These are phyloP conservation scores for Calcarisporium arbuscula DNA, from an alignment of 2,329 filamentous ascomycete genomes.

Conservation along the genomic window DNA sequence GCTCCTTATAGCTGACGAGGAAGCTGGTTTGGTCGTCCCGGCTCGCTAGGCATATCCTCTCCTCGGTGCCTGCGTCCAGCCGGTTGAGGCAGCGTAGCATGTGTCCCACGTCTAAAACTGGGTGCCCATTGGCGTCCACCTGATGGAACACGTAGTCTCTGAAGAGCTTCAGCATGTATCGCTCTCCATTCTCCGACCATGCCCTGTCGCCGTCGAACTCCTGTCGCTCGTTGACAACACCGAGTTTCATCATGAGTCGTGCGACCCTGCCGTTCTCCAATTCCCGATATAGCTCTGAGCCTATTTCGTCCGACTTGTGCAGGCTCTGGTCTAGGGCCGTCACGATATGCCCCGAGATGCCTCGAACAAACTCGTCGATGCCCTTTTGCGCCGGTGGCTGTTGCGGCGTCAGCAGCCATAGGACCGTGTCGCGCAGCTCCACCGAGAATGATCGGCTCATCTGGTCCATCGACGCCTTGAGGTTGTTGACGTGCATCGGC, in stretches of 20 bases:
- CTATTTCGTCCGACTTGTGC: conserved; percentile 72
- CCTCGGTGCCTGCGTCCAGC: conserved; percentile 81
- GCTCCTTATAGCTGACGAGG: conserved; percentile 82
- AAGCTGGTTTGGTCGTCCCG: conserved; percentile 87
- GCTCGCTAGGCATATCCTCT: conserved; percentile 78
- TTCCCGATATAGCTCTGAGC: conserved; percentile 66
- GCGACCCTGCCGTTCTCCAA: conserved; percentile 85
- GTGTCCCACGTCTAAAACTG: conserved; percentile 81
- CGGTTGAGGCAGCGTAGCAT: conserved; percentile 85
- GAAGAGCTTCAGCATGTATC: conserved; percentile 91
- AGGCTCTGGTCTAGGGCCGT: conserved; percentile 70
- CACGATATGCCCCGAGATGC: conserved; percentile 72
- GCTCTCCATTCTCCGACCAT: conserved; percentile 90
- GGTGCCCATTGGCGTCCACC: conserved; percentile 76
- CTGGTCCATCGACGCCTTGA: conserved; percentile 67
- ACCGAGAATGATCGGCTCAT: conserved; percentile 70
- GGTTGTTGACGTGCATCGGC: conserved; percentile 49
- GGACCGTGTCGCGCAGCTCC: conserved; percentile 71
- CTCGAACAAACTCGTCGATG: conserved; percentile 71
- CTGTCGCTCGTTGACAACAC: conserved; percentile 80
- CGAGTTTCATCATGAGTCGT: conserved; percentile 74
- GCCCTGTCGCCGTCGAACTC: conserved; percentile 71
- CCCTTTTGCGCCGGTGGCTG: conserved; percentile 54
- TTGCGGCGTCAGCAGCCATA: conserved; percentile 71
- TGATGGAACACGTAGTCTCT: conserved; percentile 97